These are phyloP conservation scores for Tillandsia leiboldiana DNA, from an alignment of 176 grass and related monocot species.

Conservation along the genomic window DNA sequence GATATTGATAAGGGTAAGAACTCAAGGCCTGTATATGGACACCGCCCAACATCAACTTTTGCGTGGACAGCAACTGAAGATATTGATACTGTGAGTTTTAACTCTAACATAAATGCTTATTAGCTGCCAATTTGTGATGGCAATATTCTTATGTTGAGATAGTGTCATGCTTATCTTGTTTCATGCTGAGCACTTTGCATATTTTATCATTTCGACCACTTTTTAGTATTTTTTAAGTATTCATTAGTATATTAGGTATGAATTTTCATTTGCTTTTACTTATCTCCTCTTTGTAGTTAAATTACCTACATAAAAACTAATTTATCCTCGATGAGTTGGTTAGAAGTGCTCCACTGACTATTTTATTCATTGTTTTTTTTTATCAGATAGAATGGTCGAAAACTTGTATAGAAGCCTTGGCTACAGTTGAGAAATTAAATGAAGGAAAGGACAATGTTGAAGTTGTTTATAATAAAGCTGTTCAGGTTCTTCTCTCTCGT, in stretches of 20 bases:
- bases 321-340: neutral
- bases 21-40: conserved; percentile 55
- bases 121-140: no score
- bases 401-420: conserved; percentile 66
- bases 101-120: no score
- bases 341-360: neutral
- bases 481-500: conserved; percentile 38
- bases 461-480: conserved; percentile 72
- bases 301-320: no score
- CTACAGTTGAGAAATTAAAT: conserved; percentile 44
- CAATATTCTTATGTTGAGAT: no score
- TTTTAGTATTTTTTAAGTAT: no score
- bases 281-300: no score
- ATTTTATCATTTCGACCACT: no score
- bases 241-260: no score
- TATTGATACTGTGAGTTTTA: conserved; percentile 55
- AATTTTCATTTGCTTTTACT: no score
- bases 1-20: conserved; percentile 62
- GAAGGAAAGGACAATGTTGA: conserved; percentile 71
- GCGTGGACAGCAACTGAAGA: conserved; percentile 66
- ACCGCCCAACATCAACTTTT: conserved; percentile 71
- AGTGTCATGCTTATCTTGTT: no score
- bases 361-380: conserved; percentile 7
- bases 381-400: conserved; percentile 68
- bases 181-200: no score